Percentiles rank a stretch among this genome's conserved stretches.
phyloP scores from a whole-genome alignment of 2,329 filamentous ascomycete genomes.

The Cladophialophora psammophila region DNA sequence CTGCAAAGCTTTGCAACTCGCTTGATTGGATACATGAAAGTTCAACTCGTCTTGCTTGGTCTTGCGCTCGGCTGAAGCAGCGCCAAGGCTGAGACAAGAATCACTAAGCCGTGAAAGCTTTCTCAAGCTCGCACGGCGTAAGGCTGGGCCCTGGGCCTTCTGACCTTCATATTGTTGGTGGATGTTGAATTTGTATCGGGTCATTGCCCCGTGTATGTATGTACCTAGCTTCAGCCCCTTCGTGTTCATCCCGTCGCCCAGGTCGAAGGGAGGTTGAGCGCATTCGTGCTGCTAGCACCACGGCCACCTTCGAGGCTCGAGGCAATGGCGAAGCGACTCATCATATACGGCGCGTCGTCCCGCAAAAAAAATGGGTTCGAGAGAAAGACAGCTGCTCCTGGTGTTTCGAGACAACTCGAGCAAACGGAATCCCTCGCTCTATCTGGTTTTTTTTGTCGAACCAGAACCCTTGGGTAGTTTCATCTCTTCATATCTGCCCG shows the following conservation, averaged over 20 bases:
- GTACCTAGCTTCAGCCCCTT: neutral
- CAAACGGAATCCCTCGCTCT: neutral
- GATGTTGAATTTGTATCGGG: neutral
- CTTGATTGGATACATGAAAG: neutral
- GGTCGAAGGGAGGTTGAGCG: neutral
- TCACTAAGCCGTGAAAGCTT: conserved; percentile 7
- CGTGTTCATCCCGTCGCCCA: neutral
- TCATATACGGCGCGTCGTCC: neutral
- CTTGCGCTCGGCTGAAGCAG: neutral
- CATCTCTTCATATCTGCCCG: neutral
- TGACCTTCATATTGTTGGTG: neutral
- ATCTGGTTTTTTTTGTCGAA: too few species aligned
- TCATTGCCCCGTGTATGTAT: neutral
- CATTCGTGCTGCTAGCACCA: neutral
- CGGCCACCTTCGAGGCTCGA: neutral
- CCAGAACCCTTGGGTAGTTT: too few species aligned
- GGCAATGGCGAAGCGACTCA: neutral
- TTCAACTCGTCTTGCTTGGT: neutral
- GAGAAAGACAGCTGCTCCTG: neutral
- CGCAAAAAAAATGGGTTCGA: neutral
- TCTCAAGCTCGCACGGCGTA: neutral
- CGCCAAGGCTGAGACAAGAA: neutral
- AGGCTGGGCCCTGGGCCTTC: neutral
- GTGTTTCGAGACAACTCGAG: neutral
- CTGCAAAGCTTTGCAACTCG: neutral